phyloP scores from a whole-genome alignment of 2,329 filamentous ascomycete species.

The Mycosphaerella sp. region DNA sequence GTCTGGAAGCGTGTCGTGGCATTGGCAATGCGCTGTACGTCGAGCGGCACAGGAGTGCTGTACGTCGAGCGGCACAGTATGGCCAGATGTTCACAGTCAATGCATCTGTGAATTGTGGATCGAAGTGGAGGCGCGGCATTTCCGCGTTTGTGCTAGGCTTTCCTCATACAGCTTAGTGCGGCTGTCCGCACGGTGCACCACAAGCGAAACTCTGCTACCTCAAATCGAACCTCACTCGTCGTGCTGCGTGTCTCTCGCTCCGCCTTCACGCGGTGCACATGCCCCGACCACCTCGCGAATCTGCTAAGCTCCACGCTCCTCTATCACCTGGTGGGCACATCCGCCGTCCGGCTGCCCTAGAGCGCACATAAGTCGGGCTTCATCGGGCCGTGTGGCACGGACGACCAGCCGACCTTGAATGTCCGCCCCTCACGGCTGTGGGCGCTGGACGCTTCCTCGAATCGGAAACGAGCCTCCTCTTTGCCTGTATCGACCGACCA shows the following conservation, averaged over 20 bases:
- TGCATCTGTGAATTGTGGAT: background rate
- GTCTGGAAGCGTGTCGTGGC: background rate
- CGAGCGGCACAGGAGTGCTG: background rate
- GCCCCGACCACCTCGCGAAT: background rate
- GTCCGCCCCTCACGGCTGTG: background rate
- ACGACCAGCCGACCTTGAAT: background rate
- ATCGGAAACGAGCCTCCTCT: background rate
- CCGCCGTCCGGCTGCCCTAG: background rate
- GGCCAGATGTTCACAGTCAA: slow-evolving; percentile 1
- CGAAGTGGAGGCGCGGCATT: background rate
- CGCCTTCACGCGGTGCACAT: background rate
- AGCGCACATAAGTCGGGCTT: background rate
- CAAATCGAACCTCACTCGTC: background rate
- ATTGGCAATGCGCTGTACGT: slow-evolving; percentile 1
- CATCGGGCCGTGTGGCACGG: background rate
- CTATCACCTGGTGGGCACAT: background rate
- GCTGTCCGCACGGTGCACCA: background rate
- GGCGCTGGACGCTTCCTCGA: background rate
- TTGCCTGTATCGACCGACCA: background rate
- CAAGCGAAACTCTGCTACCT: background rate
- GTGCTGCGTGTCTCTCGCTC: background rate
- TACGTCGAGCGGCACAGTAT: background rate
- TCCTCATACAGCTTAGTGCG: background rate
- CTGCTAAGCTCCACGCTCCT: background rate
- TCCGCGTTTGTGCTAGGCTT: too few relatives aligned